Conservation (phyloP, 139 green algal species). For the Auxenochlorella pyrenoidosa region DNA sequence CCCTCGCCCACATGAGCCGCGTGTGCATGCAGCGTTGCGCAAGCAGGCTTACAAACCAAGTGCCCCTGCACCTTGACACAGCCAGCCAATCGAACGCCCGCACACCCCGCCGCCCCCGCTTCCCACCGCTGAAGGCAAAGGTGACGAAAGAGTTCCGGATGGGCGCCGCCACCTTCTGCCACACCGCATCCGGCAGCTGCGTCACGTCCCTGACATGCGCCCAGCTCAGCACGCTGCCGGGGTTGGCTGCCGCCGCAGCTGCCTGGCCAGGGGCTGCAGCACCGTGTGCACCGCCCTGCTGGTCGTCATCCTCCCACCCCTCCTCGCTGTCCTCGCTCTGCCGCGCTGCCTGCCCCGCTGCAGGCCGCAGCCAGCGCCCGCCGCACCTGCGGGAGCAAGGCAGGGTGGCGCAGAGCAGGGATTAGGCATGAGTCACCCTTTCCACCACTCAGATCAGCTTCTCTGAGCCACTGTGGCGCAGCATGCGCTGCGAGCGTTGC, state of each 20-base stretch:
- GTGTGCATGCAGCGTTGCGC: too few species aligned
- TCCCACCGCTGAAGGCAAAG: conserved; percentile 60
- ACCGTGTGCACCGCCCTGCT: not conserved
- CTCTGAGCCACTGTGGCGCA: too few species aligned
- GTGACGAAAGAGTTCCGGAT: conserved; percentile 59
- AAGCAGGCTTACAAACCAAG: too few species aligned
- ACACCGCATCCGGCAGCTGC: conserved; percentile 55
- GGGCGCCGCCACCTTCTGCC: conserved; percentile 42
- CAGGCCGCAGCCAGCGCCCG: conserved; percentile 5
- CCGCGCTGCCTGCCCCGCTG: not conserved
- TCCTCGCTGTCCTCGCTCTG: not conserved
- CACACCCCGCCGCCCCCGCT: too few species aligned
- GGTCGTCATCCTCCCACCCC: not conserved
- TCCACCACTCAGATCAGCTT: not conserved
- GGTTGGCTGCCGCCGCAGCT: not conserved
- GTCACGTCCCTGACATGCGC: conserved; percentile 55
- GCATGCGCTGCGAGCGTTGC: too few species aligned
- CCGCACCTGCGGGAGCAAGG: not conserved
- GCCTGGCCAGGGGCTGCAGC: too few species aligned
- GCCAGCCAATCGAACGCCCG: too few species aligned
- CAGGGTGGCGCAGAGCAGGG: not conserved
- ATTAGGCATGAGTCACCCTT: not conserved
- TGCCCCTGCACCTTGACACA: too few species aligned
- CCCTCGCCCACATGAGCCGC: too few species aligned
- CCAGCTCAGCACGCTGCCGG: conserved; percentile 40